Percentiles rank a stretch among this genome's conserved stretches.
Conservation (phyloP, 1,284 basidiomycete species). For the Trichosporon sp. region DNA sequence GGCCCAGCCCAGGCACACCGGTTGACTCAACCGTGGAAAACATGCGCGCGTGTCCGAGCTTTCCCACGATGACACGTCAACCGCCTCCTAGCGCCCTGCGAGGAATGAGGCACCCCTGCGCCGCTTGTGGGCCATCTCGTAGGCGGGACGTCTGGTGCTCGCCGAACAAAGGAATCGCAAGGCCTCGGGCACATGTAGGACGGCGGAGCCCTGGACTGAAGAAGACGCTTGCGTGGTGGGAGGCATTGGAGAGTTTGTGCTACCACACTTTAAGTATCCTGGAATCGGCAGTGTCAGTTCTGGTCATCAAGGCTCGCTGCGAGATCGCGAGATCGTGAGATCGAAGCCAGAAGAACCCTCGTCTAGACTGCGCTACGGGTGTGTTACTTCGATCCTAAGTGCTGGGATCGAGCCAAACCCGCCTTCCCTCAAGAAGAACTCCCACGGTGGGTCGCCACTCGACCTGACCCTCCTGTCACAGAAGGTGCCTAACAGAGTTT, state of each 20-base stretch:
- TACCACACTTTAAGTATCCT: not conserved
- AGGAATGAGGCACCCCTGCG: not conserved
- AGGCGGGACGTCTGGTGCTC: too few species aligned
- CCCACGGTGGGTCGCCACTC: not conserved
- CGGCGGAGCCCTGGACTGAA: not conserved
- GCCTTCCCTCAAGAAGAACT: not conserved
- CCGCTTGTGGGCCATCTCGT: not conserved
- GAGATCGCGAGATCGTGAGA: not conserved
- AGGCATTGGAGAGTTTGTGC: not conserved
- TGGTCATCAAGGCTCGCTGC: not conserved
- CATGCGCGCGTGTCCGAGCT: not conserved
- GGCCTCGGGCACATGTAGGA: not conserved
- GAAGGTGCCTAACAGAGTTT: not conserved
- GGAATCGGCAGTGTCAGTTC: not conserved
- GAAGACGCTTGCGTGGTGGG: not conserved
- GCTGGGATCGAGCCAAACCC: not conserved
- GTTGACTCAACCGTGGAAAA: conserved; percentile 7
- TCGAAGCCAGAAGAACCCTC: not conserved
- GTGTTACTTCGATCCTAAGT: not conserved
- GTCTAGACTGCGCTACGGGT: not conserved
- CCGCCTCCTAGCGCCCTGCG: not conserved
- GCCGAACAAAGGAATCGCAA: not conserved
- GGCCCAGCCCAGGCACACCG: not conserved
- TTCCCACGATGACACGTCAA: conserved; percentile 3
- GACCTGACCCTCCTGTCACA: not conserved